Conservation (phyloP, 208 protist genomes). For the Blechomonas ayalai region DNA sequence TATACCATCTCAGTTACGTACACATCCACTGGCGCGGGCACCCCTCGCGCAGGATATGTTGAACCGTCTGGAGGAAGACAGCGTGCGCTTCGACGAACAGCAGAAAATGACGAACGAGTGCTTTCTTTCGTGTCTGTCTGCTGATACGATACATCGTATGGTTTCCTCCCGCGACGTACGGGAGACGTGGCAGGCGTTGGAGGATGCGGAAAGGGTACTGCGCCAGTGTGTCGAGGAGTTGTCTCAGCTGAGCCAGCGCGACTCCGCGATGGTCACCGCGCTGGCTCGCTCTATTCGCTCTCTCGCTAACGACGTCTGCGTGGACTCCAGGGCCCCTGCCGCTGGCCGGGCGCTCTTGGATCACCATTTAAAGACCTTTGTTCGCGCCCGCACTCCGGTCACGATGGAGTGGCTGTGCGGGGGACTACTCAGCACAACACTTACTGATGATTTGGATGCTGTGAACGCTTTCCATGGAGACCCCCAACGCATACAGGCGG, state of each 20-base stretch:
- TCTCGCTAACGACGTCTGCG: conserved; percentile 21
- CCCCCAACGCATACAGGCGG: conserved; percentile 15
- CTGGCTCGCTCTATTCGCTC: conserved; percentile 22
- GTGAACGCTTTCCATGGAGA: conserved; percentile 62
- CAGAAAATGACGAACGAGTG: conserved; percentile 19
- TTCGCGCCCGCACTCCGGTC: conserved; percentile 18
- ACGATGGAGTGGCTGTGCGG: conserved; percentile 55
- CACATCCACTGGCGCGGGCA: conserved; percentile 28
- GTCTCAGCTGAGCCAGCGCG: conserved; percentile 12
- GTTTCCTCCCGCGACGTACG: not conserved
- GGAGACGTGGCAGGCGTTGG: conserved; percentile 2
- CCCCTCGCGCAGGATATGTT: conserved; percentile 72
- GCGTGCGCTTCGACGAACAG: conserved; percentile 41
- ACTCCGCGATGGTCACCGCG: conserved; percentile 16
- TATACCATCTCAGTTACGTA: conserved; percentile 72
- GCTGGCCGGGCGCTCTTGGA: conserved; percentile 5
- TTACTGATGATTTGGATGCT: conserved; percentile 34
- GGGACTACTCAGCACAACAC: conserved; percentile 37
- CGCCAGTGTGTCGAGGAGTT: conserved; percentile 15
- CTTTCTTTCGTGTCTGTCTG: conserved; percentile 26
- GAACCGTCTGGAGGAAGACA: conserved; percentile 66
- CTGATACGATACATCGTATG: conserved; percentile 15
- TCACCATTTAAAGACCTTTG: conserved; percentile 19
- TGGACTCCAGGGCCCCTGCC: not conserved
- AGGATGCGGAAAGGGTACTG: conserved; percentile 11